phyloP scores from a whole-genome alignment of 2,329 filamentous ascomycete genomes.

The Gaeumannomyces tritici region DNA sequence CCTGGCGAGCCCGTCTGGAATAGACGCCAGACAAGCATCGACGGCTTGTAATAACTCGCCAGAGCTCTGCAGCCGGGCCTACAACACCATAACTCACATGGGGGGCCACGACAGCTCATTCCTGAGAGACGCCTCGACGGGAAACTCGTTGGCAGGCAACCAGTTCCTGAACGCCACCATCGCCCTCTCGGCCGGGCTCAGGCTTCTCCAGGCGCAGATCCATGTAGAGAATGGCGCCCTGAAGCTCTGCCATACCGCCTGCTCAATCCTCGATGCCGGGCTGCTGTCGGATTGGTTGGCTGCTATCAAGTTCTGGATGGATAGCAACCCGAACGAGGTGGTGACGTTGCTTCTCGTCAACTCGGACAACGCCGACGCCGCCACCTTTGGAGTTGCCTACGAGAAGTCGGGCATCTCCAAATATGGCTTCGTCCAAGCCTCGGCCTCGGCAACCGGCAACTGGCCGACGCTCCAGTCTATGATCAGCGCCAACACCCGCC shows the following conservation, averaged over 20 bases:
- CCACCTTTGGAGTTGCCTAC: slow-evolving; percentile 45
- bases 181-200: slow-evolving; percentile 61
- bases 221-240: slow-evolving; percentile 51
- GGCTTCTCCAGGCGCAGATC: slow-evolving; percentile 63
- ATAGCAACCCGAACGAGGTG: slow-evolving; percentile 61
- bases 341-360: slow-evolving; percentile 69
- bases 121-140: slow-evolving; percentile 52
- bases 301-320: slow-evolving; percentile 59
- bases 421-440: slow-evolving; percentile 49
- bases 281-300: slow-evolving; percentile 53
- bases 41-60: slow-evolving; percentile 74
- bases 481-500: slow-evolving; percentile 53
- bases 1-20: background rate
- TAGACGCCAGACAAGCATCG: background rate
- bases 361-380: slow-evolving; percentile 46
- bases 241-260: slow-evolving; percentile 62
- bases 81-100: slow-evolving; percentile 69
- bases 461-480: slow-evolving; percentile 68
- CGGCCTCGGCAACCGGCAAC: slow-evolving; percentile 26
- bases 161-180: slow-evolving; percentile 65
- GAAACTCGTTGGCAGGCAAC: slow-evolving; percentile 56
- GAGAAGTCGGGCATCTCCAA: slow-evolving; percentile 47
- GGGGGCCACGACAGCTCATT: slow-evolving; percentile 70
- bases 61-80: slow-evolving; percentile 57
- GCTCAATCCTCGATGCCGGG: slow-evolving; percentile 60